phyloP scores from a whole-genome alignment of 2,329 filamentous ascomycete species.

The Botrytis porri region DNA sequence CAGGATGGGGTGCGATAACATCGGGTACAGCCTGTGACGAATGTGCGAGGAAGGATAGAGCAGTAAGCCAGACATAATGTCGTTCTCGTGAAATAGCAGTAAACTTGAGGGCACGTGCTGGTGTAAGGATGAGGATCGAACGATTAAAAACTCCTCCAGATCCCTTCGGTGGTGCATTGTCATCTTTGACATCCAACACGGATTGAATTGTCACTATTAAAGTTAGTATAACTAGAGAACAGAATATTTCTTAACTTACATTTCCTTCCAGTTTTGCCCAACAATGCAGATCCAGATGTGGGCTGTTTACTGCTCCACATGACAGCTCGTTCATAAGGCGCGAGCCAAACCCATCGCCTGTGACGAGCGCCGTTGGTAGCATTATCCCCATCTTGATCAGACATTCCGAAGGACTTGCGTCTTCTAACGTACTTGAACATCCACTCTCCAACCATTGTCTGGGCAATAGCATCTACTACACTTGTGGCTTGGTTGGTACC shows the following conservation, averaged over 20 bases:
- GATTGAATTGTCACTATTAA: slow-evolving; percentile 84
- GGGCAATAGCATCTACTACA: slow-evolving; percentile 94
- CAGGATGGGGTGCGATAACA: slow-evolving; percentile 56
- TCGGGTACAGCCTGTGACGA: slow-evolving; percentile 79
- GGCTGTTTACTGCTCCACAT: slow-evolving; percentile 99
- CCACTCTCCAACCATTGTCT: slow-evolving; percentile 98
- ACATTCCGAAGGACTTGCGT: slow-evolving; percentile 85
- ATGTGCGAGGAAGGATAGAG: slow-evolving; percentile 90
- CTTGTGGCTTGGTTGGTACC: slow-evolving; percentile 62
- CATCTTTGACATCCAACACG: slow-evolving; percentile 93
- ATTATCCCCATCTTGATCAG: slow-evolving; percentile 65
- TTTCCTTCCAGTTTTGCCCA: slow-evolving; percentile 94
- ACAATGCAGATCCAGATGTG: slow-evolving; percentile 76
- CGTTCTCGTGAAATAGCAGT: slow-evolving; percentile 79
- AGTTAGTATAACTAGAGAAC: slow-evolving; percentile 35
- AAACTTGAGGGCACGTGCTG: slow-evolving; percentile 91
- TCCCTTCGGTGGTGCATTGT: slow-evolving; percentile 78
- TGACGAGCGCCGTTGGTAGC: slow-evolving; percentile 68
- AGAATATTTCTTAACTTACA: slow-evolving; percentile 56
- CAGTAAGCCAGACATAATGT: slow-evolving; percentile 93
- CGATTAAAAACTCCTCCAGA: slow-evolving; percentile 70
- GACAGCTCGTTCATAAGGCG: slow-evolving; percentile 91
- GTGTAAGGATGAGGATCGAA: slow-evolving; percentile 92
- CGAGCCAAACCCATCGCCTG: slow-evolving; percentile 98
- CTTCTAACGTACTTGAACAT: slow-evolving; percentile 89